A percentile compares a stretch with the other conserved stretches of the same genome.
phyloP scores from a whole-genome alignment of 106 monocot genomes.

The Dendrobium huoshanense region DNA sequence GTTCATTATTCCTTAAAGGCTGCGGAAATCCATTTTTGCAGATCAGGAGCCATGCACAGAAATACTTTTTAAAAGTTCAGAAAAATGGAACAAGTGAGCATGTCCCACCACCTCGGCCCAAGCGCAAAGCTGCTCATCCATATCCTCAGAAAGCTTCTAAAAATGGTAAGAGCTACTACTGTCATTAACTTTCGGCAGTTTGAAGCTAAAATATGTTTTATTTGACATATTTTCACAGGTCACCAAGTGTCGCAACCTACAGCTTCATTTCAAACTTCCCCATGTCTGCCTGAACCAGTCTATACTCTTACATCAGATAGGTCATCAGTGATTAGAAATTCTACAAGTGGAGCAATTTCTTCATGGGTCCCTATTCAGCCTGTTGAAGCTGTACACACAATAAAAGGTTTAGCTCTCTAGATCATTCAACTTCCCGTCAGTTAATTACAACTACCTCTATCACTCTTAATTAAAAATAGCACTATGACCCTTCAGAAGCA shows the following conservation, averaged over 20 bases:
- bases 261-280: slow-evolving; percentile 41
- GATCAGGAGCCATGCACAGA: slow-evolving; percentile 91
- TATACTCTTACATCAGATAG: slow-evolving; percentile 42
- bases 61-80: slow-evolving; percentile 97
- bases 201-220: background rate
- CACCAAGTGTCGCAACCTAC: slow-evolving; percentile 34
- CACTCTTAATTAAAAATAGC: background rate
- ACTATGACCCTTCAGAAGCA: background rate
- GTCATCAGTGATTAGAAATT: slow-evolving; percentile 51
- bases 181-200: background rate
- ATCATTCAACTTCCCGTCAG: slow-evolving; percentile 3
- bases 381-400: slow-evolving; percentile 22
- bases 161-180: slow-evolving; percentile 43
- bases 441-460: background rate
- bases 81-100: slow-evolving; percentile 93
- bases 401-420: slow-evolving; percentile 39
- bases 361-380: slow-evolving; percentile 65
- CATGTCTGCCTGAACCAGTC: slow-evolving; percentile 39
- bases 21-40: slow-evolving; percentile 10
- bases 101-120: slow-evolving; percentile 96
- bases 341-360: slow-evolving; percentile 38
- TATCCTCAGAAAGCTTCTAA: slow-evolving; percentile 96
- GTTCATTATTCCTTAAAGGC: background rate
- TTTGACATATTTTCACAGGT: slow-evolving; percentile 23
- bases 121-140: slow-evolving; percentile 97